Conservation (phyloP, 306 rosid species). For the Adenanthera pavonina region DNA sequence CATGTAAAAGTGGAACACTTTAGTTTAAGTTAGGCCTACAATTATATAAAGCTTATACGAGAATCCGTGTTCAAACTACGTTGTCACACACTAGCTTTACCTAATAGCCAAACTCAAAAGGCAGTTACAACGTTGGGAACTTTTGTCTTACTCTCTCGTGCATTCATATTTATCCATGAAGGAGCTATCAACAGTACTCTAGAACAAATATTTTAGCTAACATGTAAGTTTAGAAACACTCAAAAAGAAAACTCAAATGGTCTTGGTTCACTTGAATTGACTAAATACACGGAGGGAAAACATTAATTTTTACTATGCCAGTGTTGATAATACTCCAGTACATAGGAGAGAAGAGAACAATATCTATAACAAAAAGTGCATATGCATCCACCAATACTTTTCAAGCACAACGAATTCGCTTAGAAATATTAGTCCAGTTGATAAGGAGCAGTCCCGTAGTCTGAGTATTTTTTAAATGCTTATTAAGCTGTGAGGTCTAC, state of each 20-base stretch:
- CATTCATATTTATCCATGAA: conserved; percentile 13
- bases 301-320: no score
- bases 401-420: no score
- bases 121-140: conserved; percentile 41
- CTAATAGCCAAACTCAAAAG: conserved; percentile 31
- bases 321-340: no score
- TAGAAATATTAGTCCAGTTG: no score
- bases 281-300: no score
- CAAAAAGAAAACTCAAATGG: background rate
- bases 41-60: conserved; percentile 13
- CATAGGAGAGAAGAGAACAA: no score
- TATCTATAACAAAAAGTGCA: no score
- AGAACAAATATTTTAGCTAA: no score
- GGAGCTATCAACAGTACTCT: background rate
- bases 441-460: no score
- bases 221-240: background rate
- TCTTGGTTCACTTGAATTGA: background rate
- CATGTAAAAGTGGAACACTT: conserved; percentile 40
- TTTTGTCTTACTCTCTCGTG: conserved; percentile 38
- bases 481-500: no score
- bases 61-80: conserved; percentile 33
- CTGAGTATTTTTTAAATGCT: no score
- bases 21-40: conserved; percentile 26
- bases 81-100: conserved; percentile 48
- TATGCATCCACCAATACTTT: no score